phyloP scores from a whole-genome alignment of 2,329 filamentous ascomycete species.

The Alternaria consortialis region DNA sequence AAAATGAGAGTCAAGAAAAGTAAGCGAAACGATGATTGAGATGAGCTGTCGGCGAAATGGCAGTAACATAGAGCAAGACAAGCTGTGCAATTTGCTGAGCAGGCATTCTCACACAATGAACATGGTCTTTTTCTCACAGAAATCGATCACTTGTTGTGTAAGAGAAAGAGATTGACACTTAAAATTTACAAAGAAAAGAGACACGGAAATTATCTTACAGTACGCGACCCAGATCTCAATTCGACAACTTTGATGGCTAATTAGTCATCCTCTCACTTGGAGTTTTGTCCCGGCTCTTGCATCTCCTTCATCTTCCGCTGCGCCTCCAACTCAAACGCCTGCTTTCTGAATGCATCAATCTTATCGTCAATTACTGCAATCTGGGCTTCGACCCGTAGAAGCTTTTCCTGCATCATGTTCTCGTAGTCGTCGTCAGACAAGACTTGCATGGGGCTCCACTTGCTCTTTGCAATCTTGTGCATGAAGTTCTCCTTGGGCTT shows the following conservation, averaged over 20 bases:
- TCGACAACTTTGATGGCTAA: neutral
- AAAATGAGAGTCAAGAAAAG: neutral
- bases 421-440: conserved; percentile 78
- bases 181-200: neutral
- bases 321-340: conserved; percentile 32
- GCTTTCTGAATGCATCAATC: conserved; percentile 63
- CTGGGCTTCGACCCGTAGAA: conserved; percentile 76
- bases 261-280: neutral
- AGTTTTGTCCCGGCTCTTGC: neutral
- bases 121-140: too few species aligned
- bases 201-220: neutral
- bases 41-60: neutral
- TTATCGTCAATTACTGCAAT: conserved; percentile 81
- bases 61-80: neutral
- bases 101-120: neutral
- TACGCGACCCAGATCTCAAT: neutral
- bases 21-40: neutral
- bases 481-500: conserved; percentile 54
- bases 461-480: conserved; percentile 66
- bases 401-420: conserved; percentile 73
- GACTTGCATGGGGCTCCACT: conserved; percentile 75
- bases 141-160: neutral
- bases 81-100: neutral
- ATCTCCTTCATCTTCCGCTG: conserved; percentile 19
- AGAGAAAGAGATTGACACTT: neutral